Conservation (phyloP, 2,329 filamentous ascomycete genomes). For the Macrophomina pseudophaseolina region DNA sequence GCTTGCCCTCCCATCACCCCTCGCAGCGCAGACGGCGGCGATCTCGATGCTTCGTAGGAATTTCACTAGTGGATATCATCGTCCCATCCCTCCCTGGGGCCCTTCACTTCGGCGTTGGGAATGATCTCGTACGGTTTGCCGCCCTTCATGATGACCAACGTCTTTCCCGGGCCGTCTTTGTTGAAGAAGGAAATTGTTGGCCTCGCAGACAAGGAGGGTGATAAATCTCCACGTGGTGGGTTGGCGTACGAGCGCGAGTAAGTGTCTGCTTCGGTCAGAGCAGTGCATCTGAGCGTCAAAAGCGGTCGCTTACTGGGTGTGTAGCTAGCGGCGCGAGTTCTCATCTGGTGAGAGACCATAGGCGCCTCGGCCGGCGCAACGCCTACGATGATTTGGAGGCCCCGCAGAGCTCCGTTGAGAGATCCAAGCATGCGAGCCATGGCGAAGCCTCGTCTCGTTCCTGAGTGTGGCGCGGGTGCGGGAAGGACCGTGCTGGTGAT, state of each 20-base stretch:
- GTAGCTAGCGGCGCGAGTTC: not conserved
- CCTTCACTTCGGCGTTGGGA: not conserved
- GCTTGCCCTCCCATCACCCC: too few species aligned
- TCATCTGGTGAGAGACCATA: not conserved
- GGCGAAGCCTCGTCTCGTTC: not conserved
- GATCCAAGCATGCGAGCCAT: not conserved
- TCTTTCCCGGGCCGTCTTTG: conserved; percentile 3
- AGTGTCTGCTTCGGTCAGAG: not conserved
- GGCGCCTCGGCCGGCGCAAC: not conserved
- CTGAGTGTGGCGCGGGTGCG: not conserved
- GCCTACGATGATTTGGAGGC: not conserved
- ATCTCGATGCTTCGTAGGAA: too few species aligned
- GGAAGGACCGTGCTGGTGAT: not conserved
- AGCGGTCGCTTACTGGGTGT: not conserved
- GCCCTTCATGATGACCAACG: conserved; percentile 6
- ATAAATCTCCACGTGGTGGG: not conserved
- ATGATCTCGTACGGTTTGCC: conserved; percentile 9
- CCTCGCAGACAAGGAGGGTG: not conserved
- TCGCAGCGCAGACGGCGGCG: too few species aligned
- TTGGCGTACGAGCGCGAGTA: not conserved
- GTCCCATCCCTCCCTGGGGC: not conserved
- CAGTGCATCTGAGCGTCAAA: not conserved
- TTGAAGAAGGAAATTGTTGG: not conserved
- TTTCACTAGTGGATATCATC: not conserved
- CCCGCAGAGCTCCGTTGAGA: not conserved